Base-by-base conservation (phyloP, 495 filamentous ascomycete species). In the Aspergillus indologenus region DNA sequence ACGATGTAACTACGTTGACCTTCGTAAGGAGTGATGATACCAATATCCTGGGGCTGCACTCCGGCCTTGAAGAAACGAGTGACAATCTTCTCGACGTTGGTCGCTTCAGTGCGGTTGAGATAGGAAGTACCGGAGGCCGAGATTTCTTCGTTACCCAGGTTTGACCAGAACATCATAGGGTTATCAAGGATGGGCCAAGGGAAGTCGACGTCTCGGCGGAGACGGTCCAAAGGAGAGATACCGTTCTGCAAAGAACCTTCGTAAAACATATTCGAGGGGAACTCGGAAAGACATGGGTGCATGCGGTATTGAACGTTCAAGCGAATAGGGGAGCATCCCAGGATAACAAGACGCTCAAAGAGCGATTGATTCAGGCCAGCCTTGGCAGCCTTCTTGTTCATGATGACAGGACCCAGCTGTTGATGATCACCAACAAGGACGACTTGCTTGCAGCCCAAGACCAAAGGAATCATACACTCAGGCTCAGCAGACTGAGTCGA, bases 111-210 rank as follows among this genome's bases (percentile, higher is more conserved):
- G 48, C 94, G 89, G 71, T 99, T 99, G 51, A 99, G 86, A 68
- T 98, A 99, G 9, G 93, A 97, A 0, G 95, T 99, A 65, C 94
- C 95, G 11, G 91, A 96, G 0, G 95, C 94, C 45, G 92, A 96
- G 54, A 99, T 98, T 71, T 99, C 94, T 69, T 99, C 94, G 57
- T 94, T 96, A 54, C 94, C 94, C 46, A 97, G 78, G 68, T 98
- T 98, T 8, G 92, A 95, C 94, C 94, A 99, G 79, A 99, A 99
- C 94, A 98, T 98, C 94, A 99, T 99, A 9, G 94, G 94, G 58
- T 86, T 87, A 63, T 98, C 95, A 50, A 79, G 83, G 45, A 96
- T 91, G 14, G 94, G 94, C 94, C 94, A 99, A 3, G 94, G 94
- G 73, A 99, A 99, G 68, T 99, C 94, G 22, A 98, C 91, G 68